phyloP scores from a whole-genome alignment of 1,284 basidiomycete species.

The Leccinum fallax region DNA sequence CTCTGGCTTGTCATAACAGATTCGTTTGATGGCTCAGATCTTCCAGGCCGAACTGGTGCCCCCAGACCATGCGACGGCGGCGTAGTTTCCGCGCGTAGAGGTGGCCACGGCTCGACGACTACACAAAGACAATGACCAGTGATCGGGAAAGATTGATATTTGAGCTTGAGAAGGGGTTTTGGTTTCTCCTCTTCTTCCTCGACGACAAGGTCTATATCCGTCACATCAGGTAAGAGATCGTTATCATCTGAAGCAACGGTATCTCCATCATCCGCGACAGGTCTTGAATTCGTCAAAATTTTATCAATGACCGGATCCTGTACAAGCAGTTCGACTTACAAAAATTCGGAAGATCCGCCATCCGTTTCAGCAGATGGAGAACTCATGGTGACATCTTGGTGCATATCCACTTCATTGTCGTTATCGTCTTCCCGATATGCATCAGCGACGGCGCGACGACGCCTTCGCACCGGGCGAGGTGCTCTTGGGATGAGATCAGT shows the following conservation, averaged over 20 bases:
- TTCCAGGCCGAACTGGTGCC: constrained; percentile 34
- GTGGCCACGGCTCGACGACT: constrained; percentile 76
- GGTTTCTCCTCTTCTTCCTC: constrained; percentile 68
- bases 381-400: constrained; percentile 26
- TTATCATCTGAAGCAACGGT: background rate
- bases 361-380: constrained; percentile 4
- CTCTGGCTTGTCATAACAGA: constrained; percentile 13
- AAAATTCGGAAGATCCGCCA: background rate
- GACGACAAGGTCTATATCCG: constrained; percentile 28
- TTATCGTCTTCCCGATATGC: constrained; percentile 30
- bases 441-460: constrained; percentile 23
- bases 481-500: constrained; percentile 6
- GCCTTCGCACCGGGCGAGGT: constrained; percentile 31
- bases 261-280: background rate
- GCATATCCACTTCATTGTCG: constrained; percentile 19
- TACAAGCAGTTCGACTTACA: constrained; percentile 9
- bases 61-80: constrained; percentile 38
- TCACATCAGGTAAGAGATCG: constrained; percentile 3
- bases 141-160: constrained; percentile 67
- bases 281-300: constrained; percentile 3
- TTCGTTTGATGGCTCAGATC: constrained; percentile 36
- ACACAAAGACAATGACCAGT: constrained; percentile 72
- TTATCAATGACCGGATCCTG: constrained; percentile 3
- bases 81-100: constrained; percentile 44
- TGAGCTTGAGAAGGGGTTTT: constrained; percentile 65